Percentiles rank a stretch among this genome's conserved stretches.
Evolutionary conservation across 2,329 filamentous ascomycete species (phyloP).

Genomic region (Ciborinia camelliae): DNA sequence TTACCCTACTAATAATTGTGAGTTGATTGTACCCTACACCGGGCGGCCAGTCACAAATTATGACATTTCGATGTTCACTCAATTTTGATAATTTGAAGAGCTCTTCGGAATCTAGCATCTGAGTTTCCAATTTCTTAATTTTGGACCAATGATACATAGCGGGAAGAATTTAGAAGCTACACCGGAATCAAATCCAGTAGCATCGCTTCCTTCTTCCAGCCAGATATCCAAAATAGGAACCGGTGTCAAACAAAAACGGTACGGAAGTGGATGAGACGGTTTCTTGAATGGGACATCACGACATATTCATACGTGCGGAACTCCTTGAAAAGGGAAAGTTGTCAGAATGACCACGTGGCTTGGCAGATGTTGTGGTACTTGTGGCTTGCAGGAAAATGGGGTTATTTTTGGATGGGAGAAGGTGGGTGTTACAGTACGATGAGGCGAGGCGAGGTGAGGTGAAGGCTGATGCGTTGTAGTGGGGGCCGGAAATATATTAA

Average conservation of each 20-base stretch:
- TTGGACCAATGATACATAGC: not conserved
- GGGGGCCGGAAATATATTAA: too few relatives aligned
- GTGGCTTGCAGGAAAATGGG: not conserved
- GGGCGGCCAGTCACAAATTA: not conserved
- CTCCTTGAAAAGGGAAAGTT: not conserved
- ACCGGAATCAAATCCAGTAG: not conserved
- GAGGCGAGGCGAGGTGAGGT: too few relatives aligned
- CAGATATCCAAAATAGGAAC: not conserved
- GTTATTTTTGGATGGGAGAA: not conserved
- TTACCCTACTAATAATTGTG: not conserved
- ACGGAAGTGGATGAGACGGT: not conserved
- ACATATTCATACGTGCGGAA: slow-evolving; percentile 5
- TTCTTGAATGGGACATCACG: slow-evolving; percentile 1
- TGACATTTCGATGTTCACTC: not conserved
- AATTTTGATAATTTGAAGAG: not conserved
- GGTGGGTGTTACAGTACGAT: too few relatives aligned
- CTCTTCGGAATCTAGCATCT: not conserved
- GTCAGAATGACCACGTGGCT: slow-evolving; percentile 13
- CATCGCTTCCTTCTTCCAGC: not conserved
- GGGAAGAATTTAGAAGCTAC: not conserved
- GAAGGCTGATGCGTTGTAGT: too few relatives aligned
- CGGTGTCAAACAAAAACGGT: slow-evolving; percentile 1
- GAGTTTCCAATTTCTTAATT: not conserved
- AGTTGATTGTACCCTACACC: not conserved
- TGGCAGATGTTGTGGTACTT: not conserved